Conservation (phyloP, 805 yeast species). For the Kodamaea fukazawae region DNA sequence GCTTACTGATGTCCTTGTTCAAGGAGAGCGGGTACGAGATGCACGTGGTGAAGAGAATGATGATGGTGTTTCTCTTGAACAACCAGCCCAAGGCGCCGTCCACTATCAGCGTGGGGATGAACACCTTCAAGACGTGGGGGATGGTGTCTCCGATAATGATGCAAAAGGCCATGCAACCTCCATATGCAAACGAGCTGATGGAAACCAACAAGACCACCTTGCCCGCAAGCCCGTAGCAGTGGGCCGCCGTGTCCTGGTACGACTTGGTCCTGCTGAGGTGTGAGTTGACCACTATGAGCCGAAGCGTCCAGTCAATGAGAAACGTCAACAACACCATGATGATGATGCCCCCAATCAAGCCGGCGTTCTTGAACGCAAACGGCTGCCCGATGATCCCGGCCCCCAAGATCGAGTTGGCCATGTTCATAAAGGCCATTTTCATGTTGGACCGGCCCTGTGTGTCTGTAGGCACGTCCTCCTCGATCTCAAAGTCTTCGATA, state of each 20-base stretch:
- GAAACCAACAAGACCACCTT: conserved; percentile 63
- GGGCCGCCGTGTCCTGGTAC: conserved; percentile 81
- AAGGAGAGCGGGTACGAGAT: conserved; percentile 83
- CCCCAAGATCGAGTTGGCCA: conserved; percentile 93
- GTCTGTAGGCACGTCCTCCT: conserved; percentile 2
- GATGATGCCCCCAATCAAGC: conserved; percentile 69
- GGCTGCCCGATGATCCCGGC: conserved; percentile 97
- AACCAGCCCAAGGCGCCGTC: conserved; percentile 45
- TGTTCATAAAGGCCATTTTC: conserved; percentile 92
- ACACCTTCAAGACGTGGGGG: conserved; percentile 77
- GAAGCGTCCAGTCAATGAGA: conserved; percentile 82
- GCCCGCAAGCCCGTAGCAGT: conserved; percentile 76
- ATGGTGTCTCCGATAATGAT: conserved; percentile 93
- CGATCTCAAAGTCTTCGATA: conserved; percentile 8
- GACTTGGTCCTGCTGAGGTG: conserved; percentile 71
- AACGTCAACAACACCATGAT: conserved; percentile 59
- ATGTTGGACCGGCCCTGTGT: conserved; percentile 39
- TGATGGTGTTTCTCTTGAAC: conserved; percentile 67
- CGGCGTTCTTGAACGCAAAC: conserved; percentile 78
- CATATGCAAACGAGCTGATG: conserved; percentile 88
- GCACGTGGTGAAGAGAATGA: conserved; percentile 62
- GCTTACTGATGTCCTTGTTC: conserved; percentile 73
- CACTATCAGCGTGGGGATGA: conserved; percentile 50
- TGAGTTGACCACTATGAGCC: conserved; percentile 79
- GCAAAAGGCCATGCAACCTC: conserved; percentile 92